These are phyloP conservation scores for Lentinus tigrinus DNA, from an alignment of 768 basidiomycete species.

Conservation along the genomic window DNA sequence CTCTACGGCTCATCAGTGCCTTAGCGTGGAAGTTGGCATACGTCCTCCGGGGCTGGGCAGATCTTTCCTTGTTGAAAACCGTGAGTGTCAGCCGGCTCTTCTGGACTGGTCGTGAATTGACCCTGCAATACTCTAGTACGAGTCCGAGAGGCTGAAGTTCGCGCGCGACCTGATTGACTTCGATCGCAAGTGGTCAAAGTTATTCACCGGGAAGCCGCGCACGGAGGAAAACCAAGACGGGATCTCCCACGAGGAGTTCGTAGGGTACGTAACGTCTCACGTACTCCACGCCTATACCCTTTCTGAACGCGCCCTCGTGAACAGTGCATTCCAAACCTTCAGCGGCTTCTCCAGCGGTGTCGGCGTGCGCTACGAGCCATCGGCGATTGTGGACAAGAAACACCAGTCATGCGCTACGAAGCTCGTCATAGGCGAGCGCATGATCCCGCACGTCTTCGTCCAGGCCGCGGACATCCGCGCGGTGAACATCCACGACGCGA, in stretches of 20 bases:
- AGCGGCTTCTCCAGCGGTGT: slow-evolving; percentile 46
- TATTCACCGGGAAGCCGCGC: slow-evolving; percentile 53
- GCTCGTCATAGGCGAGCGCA: slow-evolving; percentile 47
- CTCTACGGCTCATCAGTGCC: neutral
- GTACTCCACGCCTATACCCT: too few species aligned
- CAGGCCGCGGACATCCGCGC: slow-evolving; percentile 45
- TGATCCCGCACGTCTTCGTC: slow-evolving; percentile 45
- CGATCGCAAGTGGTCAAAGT: slow-evolving; percentile 47
- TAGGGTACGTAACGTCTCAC: slow-evolving; percentile 31
- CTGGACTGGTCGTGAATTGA: too few species aligned
- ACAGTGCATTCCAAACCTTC: slow-evolving; percentile 42
- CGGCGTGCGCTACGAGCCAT: slow-evolving; percentile 47
- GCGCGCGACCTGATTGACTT: slow-evolving; percentile 54
- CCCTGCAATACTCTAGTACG: slow-evolving; percentile 36
- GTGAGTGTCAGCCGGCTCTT: slow-evolving; percentile 27
- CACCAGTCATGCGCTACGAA: slow-evolving; percentile 38
- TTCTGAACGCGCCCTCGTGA: neutral
- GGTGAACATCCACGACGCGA: slow-evolving; percentile 48
- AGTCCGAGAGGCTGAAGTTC: slow-evolving; percentile 49
- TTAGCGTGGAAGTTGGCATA: slow-evolving; percentile 51
- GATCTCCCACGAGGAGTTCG: slow-evolving; percentile 48
- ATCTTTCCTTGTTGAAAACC: slow-evolving; percentile 43
- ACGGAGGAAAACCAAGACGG: slow-evolving; percentile 36
- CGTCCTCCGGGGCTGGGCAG: slow-evolving; percentile 47
- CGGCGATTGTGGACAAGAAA: slow-evolving; percentile 31